Evolutionary conservation across 108 stramenopile species (phyloP), one percentile per base, ranked within the genome.

Genomic region (Cylindrotheca closterium): DNA sequence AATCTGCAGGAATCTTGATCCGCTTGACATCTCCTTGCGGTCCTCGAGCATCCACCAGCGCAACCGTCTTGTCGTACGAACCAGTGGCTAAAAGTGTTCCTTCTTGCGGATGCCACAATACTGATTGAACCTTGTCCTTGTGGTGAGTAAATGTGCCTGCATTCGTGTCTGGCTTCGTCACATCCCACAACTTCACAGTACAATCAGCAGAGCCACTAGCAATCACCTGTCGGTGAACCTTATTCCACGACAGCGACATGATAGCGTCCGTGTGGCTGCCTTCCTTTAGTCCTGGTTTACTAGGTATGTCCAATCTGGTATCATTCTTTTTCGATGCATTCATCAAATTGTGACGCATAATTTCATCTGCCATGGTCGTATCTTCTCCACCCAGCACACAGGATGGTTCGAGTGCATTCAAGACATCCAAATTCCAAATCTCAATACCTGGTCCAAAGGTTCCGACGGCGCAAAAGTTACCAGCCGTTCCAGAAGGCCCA

Each of bases 351-450:
- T 79, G 76, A 57, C 82, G 63, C 84, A 81, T 79, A 23, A 81
- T 61, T 50, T 83, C 84, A 66, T 89, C 91, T 3, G 87, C 75
- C 30, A 81, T 82, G 15, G 82, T 66, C 12, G 89, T 91, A 63
- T 91, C 89, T 68, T 85, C 88, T 22, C 98, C 98, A 27, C 99
- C 99, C 27, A 99, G 75, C 5, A 89, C 77, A 48, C 84, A 75
- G 0, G 87, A 66, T 0, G 99, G 99, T 73, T 99, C 99, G 17
- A 99, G 67, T 0, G 98, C 92, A 78, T 99, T 97, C 71, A 99
- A 62, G 1, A 98, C 96, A 71, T 99, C 99, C 1, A 98, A 68
- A 73, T 99, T 98, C 99, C 99, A 99, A 61, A 99, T 89, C 77
- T 99, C 98, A 72, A 99, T 99, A 19, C 88, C 97, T 12, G 98